Evolutionary conservation across 2,329 filamentous ascomycete species (phyloP), one percentile per base, ranked within the genome.

Genomic region (Penicillium sp.): DNA sequence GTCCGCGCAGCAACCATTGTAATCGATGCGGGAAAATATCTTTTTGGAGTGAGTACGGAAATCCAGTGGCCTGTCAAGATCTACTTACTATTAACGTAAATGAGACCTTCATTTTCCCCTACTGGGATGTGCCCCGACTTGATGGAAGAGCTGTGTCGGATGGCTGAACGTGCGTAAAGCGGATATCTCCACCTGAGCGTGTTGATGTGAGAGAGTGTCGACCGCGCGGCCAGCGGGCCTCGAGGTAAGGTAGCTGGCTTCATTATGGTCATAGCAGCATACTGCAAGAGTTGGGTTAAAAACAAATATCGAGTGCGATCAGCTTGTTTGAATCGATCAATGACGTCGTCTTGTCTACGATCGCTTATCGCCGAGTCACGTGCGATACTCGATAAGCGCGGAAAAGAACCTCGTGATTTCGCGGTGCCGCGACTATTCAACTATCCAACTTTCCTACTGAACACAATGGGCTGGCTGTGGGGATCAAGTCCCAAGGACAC

Each of bases 21-120:
- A 96, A 81, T 63, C 86, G 89, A 27, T 94, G 79, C 1, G 93
- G 93, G 57, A 95, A 95, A 47, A 97, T 82, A 74, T 94, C 90
- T 92, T 56, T 27, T 43, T 9, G 4, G 32, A 16, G 10, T 56
- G 42, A 55, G 43, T 36, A 9, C 14, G 24, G 61, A 55, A 57
- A 57, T 18, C 48, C 31, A 24, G 27, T 39, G 47, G 46, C 8
- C 46, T 16, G 24, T 38, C 14, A 42, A 50, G 4, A 27, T 49
- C 27, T 34, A 67, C 85, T 70, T 75, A 92, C 90, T 96, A 70
- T 96, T 92, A 67, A 97, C 87, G 77, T 95, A 99, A 6, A 97
- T 74, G 43, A 97, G 86, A 0, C 88, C 87, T 76, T 97, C 91
- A 63, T 92, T 89, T 1, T 87, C 77, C 2, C 80, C 82, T 10